Evolutionary conservation across 73 alveolate genomes (phyloP), one percentile per base, ranked within the genome.

Genomic region (Blepharisma stoltei): DNA sequence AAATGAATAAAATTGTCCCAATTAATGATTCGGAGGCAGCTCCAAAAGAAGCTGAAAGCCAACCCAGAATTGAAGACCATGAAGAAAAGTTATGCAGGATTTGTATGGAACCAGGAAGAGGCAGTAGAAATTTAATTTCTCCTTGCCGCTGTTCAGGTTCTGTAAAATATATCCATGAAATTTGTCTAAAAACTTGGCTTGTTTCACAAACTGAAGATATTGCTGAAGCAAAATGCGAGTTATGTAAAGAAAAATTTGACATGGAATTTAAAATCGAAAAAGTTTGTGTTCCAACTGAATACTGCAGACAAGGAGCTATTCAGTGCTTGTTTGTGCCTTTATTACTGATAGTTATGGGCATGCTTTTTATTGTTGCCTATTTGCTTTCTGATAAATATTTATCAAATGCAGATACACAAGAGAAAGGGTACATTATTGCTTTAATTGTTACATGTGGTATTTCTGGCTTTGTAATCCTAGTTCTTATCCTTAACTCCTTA

Each of bases 101-200:
- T 32, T 94, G 98, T 78, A 80, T 94, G 67, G 80, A 90, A 47
- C 92, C 86, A 32, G 95, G 89, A 43, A 86, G 82, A 54, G 75
- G 79, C 6, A 89, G 71, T 21, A 78, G 81, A 27, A 88, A 91
- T 14, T 81, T 94, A 68, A 83, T 94, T 45, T 79, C 85, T 67
- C 97, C 98, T 1, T 94, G 98, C 69, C 83, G 83, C 45, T 94
- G 98, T 80, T 70, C 93, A 18, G 98, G 98, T 11, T 89, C 96
- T 52, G 92, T 91, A 77, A 76, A 86, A 8, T 89, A 78, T 81
- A 85, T 94, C 67, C 98, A 94, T 82, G 71, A 90, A 52, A 86
- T 81, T 41, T 94, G 98, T 75, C 70, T 94, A 27, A 92, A 92
- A 81, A 88, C 86, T 71, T 94, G 98, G 97, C 71, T 94, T 21